A percentile compares a stretch with the other conserved stretches of the same genome.
These are phyloP conservation scores for Ogataea glucozyma DNA, from an alignment of 805 yeast species.

Conservation along the genomic window DNA sequence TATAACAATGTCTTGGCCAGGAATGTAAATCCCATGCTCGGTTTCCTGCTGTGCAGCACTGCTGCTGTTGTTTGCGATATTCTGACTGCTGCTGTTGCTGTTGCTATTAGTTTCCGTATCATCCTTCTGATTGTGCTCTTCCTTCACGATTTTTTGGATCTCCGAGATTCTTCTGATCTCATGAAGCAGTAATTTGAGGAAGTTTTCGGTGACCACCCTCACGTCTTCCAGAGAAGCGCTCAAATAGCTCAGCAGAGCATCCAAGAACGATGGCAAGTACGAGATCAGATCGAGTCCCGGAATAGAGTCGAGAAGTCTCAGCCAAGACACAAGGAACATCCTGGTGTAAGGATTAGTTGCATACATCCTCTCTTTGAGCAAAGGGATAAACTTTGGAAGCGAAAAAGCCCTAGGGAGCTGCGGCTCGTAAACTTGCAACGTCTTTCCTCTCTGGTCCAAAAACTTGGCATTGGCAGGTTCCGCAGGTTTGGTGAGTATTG, in stretches of 20 bases:
- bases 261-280: constrained; percentile 85
- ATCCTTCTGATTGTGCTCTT: constrained; percentile 26
- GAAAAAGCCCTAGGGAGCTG: constrained; percentile 74
- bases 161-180: constrained; percentile 79
- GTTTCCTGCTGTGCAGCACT: constrained; percentile 18
- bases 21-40: constrained; percentile 59
- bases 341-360: constrained; percentile 92
- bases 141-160: constrained; percentile 53
- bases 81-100: constrained; percentile 22
- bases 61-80: constrained; percentile 1
- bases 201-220: constrained; percentile 77
- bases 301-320: constrained; percentile 85
- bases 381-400: constrained; percentile 82
- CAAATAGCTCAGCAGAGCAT: constrained; percentile 76
- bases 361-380: constrained; percentile 87
- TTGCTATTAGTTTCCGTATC: constrained; percentile 17
- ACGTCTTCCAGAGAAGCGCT: constrained; percentile 87
- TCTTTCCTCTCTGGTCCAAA: constrained; percentile 58
- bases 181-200: constrained; percentile 70
- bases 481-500: constrained; percentile 52
- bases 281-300: constrained; percentile 89
- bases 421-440: constrained; percentile 57
- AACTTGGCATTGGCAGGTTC: constrained; percentile 43
- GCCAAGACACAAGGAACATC: constrained; percentile 91
- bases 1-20: constrained; percentile 80